phyloP scores from a whole-genome alignment of 208 protist genomes.

The Leishmania aethiopica region DNA sequence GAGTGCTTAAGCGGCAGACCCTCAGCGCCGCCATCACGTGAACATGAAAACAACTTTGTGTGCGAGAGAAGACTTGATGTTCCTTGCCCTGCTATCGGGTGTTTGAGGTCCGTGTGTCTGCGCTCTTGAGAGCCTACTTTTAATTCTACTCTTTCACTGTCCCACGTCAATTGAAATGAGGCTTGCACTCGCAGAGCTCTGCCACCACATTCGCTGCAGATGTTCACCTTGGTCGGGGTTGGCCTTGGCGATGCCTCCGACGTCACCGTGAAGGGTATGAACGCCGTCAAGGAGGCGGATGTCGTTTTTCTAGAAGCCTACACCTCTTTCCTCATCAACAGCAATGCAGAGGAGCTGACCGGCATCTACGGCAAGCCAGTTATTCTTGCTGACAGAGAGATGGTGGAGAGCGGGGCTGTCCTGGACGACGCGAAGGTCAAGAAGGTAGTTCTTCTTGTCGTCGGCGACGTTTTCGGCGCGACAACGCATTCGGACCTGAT shows the following conservation, averaged over 20 bases:
- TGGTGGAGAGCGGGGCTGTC: conserved; percentile 95
- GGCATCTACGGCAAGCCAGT: conserved; percentile 92
- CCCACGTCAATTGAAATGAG: background rate
- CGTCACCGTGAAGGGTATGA: conserved; percentile 97
- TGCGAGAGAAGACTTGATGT: background rate
- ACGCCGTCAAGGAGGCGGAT: conserved; percentile 92
- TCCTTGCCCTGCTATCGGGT: conserved; percentile 1
- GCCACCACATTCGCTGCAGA: conserved; percentile 15
- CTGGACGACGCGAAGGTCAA: conserved; percentile 88
- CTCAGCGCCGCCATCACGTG: background rate
- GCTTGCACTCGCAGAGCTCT: background rate
- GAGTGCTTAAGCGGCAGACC: background rate
- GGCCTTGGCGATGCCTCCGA: conserved; percentile 98
- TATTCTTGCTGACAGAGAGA: conserved; percentile 95
- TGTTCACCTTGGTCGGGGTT: conserved; percentile 96
- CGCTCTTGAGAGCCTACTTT: background rate
- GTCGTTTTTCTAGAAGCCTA: conserved; percentile 99
- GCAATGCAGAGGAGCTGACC: conserved; percentile 74
- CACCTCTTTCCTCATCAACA: conserved; percentile 97
- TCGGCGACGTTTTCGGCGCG: conserved; percentile 99
- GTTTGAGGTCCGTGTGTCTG: background rate
- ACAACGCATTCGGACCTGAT: conserved; percentile 99
- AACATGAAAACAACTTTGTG: background rate
- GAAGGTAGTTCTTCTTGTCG: conserved; percentile 97
- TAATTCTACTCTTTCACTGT: conserved; percentile 9